Percentiles rank a stretch among this genome's conserved stretches.
Evolutionary conservation across 2,329 filamentous ascomycete species (phyloP).

Genomic region (Incumbomyces lentus): DNA sequence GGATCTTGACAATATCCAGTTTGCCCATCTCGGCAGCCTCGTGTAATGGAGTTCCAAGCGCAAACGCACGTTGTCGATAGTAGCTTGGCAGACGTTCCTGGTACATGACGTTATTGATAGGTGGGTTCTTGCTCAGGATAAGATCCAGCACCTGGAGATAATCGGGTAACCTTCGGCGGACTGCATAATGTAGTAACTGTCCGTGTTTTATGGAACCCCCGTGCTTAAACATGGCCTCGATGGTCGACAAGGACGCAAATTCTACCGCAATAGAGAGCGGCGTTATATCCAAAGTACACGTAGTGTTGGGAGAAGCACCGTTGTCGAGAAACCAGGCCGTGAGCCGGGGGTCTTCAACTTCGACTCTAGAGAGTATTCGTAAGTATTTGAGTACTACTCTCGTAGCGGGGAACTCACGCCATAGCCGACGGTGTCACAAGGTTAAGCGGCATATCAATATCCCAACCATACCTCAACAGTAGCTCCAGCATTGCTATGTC

Average conservation of each 20-base stretch:
- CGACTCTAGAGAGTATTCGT: no score
- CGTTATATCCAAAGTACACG: background rate
- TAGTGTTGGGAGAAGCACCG: background rate
- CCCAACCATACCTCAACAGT: no score
- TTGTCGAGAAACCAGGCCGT: background rate
- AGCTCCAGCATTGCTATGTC: no score
- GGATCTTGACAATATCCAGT: conserved; percentile 13
- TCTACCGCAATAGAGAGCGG: background rate
- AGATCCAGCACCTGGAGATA: no score
- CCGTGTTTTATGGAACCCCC: background rate
- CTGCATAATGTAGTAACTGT: background rate
- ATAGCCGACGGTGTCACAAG: no score
- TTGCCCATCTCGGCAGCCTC: conserved; percentile 19
- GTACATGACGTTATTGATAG: no score
- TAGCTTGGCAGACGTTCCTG: background rate
- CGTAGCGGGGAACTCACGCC: no score
- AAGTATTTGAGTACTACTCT: no score
- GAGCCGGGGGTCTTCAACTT: no score
- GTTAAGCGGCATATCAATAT: no score
- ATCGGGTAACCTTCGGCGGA: no score
- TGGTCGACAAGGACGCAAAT: conserved; percentile 1
- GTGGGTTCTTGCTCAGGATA: no score
- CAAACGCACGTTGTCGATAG: background rate
- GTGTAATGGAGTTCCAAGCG: conserved; percentile 20
- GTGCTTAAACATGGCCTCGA: conserved; percentile 1